These are phyloP conservation scores for Epichloe brachyelytri DNA, from an alignment of 2,329 filamentous ascomycete species.

Conservation along the genomic window DNA sequence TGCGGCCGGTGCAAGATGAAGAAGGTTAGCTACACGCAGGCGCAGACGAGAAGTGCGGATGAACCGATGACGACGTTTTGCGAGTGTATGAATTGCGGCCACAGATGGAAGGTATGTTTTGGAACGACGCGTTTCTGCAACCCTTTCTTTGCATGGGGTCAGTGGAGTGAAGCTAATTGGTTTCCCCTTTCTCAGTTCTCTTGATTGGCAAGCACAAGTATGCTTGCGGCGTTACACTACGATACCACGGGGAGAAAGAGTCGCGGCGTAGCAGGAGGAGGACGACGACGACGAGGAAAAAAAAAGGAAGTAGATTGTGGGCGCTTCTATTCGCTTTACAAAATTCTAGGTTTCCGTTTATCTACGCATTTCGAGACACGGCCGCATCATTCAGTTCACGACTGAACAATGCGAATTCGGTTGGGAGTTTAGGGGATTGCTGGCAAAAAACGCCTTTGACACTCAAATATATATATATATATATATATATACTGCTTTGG, in stretches of 20 bases:
- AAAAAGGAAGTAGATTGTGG: not conserved
- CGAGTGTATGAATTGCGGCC: slow-evolving; percentile 56
- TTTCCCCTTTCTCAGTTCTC: not conserved
- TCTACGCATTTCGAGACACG: not conserved
- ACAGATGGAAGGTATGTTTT: slow-evolving; percentile 55
- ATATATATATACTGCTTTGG: not conserved
- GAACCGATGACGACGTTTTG: slow-evolving; percentile 79
- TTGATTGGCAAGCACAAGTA: not conserved
- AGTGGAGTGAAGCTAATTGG: not conserved
- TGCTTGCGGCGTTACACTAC: not conserved
- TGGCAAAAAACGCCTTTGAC: not conserved
- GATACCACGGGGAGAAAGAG: not conserved
- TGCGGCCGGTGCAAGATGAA: slow-evolving; percentile 88
- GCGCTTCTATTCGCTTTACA: not conserved
- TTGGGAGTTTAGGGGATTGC: not conserved
- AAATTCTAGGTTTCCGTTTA: no score
- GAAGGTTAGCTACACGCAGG: slow-evolving; percentile 91
- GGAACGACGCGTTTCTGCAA: no score
- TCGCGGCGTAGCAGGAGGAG: not conserved
- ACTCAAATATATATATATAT: no score
- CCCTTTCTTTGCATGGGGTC: no score
- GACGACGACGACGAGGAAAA: rapidly evolving
- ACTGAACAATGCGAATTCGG: no score
- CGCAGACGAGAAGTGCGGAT: slow-evolving; percentile 89
- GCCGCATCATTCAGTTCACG: no score